Conservation (phyloP, 2,329 filamentous ascomycete genomes). For the Zymoseptoria ardabiliae region DNA sequence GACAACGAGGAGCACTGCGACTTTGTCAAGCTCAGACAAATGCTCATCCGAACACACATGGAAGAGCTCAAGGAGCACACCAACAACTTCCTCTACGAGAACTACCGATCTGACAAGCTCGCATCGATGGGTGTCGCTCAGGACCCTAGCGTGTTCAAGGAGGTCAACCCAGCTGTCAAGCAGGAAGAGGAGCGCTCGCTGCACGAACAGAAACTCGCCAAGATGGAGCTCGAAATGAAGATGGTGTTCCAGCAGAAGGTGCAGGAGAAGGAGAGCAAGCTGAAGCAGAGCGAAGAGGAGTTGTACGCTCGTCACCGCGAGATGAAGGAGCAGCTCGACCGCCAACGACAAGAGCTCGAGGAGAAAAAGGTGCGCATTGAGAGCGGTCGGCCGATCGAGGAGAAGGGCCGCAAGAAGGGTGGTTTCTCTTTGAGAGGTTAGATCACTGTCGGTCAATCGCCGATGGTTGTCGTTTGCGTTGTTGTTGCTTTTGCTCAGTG, state of each 20-base stretch:
- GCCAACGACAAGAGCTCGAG: constrained; percentile 88
- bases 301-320: constrained; percentile 95
- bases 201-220: constrained; percentile 98
- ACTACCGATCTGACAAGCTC: constrained; percentile 99
- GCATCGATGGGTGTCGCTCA: constrained; percentile 97
- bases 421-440: constrained; percentile 82
- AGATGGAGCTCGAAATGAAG: constrained; percentile 99
- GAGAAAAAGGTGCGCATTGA: constrained; percentile 97
- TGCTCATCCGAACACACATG: constrained; percentile 99
- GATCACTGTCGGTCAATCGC: background rate
- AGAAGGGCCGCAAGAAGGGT: constrained; percentile 92
- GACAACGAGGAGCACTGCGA: constrained; percentile 99
- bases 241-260: constrained; percentile 99
- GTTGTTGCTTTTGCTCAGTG: background rate
- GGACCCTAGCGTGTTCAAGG: constrained; percentile 99
- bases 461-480: background rate
- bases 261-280: constrained; percentile 97
- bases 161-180: constrained; percentile 99
- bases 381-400: constrained; percentile 89
- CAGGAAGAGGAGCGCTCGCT: constrained; percentile 97
- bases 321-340: constrained; percentile 99
- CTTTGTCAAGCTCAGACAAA: constrained; percentile 98
- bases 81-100: constrained; percentile 98
- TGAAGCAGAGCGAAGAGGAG: constrained; percentile 99
- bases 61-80: constrained; percentile 99